Evolutionary conservation across 768 basidiomycete species (phyloP).

Genomic region (Termitomyces sp.): DNA sequence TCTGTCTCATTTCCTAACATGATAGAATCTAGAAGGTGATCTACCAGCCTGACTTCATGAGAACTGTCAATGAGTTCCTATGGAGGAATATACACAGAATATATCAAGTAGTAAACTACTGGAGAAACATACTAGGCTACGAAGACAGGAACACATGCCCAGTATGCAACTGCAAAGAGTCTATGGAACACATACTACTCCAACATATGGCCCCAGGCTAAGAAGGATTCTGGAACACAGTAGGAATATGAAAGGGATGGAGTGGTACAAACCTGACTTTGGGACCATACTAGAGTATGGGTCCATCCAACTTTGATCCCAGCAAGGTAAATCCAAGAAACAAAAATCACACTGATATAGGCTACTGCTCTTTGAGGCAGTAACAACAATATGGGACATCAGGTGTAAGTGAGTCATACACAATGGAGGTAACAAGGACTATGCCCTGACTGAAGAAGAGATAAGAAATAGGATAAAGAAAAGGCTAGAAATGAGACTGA

Average conservation of each 20-base stretch:
- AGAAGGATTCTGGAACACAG: not conserved
- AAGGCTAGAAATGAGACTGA: no score
- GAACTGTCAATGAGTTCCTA: not conserved
- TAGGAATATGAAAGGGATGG: not conserved
- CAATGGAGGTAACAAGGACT: no score
- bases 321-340: not conserved
- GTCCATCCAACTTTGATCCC: not conserved
- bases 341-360: not conserved
- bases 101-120: not conserved
- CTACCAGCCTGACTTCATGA: not conserved
- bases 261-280: not conserved
- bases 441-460: no score
- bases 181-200: not conserved
- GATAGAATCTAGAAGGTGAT: no score
- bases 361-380: not conserved
- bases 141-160: not conserved
- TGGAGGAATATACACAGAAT: not conserved
- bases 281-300: not conserved
- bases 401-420: not conserved
- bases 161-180: not conserved
- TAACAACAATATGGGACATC: not conserved
- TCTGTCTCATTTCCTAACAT: no score
- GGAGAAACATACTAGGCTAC: not conserved
- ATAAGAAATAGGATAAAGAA: no score
- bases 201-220: not conserved